These are phyloP conservation scores for Phytophthora hibernalis DNA, from an alignment of 352 stramenopile species.

Conservation along the genomic window DNA sequence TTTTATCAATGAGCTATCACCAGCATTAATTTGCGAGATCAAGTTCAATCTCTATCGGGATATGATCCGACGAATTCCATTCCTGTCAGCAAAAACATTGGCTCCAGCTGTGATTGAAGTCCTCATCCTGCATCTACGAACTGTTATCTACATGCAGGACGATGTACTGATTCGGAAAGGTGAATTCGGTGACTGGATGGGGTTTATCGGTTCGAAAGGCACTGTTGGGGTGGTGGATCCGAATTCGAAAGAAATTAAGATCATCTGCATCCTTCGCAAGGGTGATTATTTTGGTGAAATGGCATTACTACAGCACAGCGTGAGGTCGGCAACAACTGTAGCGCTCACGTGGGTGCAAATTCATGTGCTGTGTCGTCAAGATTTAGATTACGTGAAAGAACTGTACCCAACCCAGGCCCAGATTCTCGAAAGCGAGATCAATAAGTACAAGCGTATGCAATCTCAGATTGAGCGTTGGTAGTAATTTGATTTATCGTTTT, in stretches of 20 bases:
- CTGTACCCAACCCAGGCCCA: slow-evolving; percentile 65
- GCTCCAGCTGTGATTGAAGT: slow-evolving; percentile 68
- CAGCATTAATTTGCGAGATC: slow-evolving; percentile 66
- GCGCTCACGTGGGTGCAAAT: slow-evolving; percentile 82
- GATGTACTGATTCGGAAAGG: slow-evolving; percentile 77
- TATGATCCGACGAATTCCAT: slow-evolving; percentile 76
- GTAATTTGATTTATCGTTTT: no score
- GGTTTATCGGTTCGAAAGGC: slow-evolving; percentile 79
- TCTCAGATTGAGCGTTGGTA: slow-evolving; percentile 38
- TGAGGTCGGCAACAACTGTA: slow-evolving; percentile 69
- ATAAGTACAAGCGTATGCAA: slow-evolving; percentile 71
- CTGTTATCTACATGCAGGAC: slow-evolving; percentile 80
- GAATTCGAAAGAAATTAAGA: slow-evolving; percentile 45
- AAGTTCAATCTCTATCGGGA: slow-evolving; percentile 78
- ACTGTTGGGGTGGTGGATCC: slow-evolving; percentile 74
- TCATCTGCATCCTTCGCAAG: slow-evolving; percentile 72
- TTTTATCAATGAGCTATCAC: slow-evolving; percentile 78
- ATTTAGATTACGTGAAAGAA: slow-evolving; percentile 70
- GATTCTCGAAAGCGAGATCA: slow-evolving; percentile 75
- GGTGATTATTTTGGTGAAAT: slow-evolving; percentile 86
- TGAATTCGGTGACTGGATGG: slow-evolving; percentile 81
- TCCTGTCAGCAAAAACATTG: slow-evolving; percentile 62
- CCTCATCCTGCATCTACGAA: slow-evolving; percentile 69
- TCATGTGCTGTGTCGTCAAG: slow-evolving; percentile 64
- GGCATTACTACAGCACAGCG: slow-evolving; percentile 68